Evolutionary conservation across 148 eudicot species (phyloP), one percentile per base, ranked within the genome.

Genomic region (Camellia lanceoleosa): DNA sequence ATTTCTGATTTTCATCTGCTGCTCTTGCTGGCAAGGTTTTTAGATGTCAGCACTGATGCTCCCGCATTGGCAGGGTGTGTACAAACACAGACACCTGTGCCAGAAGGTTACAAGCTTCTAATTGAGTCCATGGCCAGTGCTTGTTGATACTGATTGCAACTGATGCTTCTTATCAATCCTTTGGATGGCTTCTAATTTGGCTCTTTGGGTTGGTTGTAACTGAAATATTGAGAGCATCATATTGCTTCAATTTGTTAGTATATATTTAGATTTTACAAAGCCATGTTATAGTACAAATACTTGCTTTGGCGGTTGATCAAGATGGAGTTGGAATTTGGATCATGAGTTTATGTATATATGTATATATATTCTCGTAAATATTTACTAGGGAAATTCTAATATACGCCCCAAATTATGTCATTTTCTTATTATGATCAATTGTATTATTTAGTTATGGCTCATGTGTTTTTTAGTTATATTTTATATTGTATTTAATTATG

Each of bases 1-100:
- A 96, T 96, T 56, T 93, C 99, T 7, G 99, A 96, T 80, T 96
- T 96, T 78, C 99, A 96, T 83, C 84, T 96, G 80, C 89, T 96
- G 77, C 94, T 96, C 4, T 77, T 86, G 47, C 78, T 96, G 76
- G 86, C 91, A 4, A 84, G 90, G 87, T 87, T 86, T 79, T 79
- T 96, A 74, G 99, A 96, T 73, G 59, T 92, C 15, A 96, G 89
- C 59, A 83, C 93, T 30, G 99, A 96, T 79, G 85, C 92, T 64
- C 99, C 99, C 43, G 95, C 97, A 13, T 76, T 96, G 81, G 89
- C 93, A 0, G 87, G 80, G 61, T 93, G 95, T 73, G 95, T 96
- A 73, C 89, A 73, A 61, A 79, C 90, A 43, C 91, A 89, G 83
- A 80, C 84, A 15, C 47, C 89, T 51, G 86, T 96, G 10, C 95